Base-by-base conservation (phyloP, 495 filamentous ascomycete species). In the Jackrogersella minutella region DNA sequence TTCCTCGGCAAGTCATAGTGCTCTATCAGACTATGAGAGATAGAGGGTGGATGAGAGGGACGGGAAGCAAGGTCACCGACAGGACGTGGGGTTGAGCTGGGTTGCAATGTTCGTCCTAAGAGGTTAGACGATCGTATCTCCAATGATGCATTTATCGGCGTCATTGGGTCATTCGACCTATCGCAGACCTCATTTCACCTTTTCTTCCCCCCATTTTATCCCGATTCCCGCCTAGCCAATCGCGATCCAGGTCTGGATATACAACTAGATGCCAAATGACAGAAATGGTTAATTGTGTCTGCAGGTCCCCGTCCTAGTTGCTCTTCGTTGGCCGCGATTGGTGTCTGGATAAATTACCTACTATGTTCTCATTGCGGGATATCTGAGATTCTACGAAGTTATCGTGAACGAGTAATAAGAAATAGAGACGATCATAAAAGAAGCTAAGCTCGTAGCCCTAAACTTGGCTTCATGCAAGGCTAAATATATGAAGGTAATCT, bases 101-200 rank as follows among this genome's bases (percentile, higher is more conserved):
- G 52, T 44, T 24, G 51, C 41, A 36, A 19, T 6, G 16, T 40
- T 22, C 22, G 14, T 7, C 11, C 16, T 47, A 8, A 31, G 22
- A 11, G 10, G 19, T 5, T 55, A 21, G 44, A 56, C 14, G 26
- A 44, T 57, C 33, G 51, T 40, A 57, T 57, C 51, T 57, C 52
- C 43, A 47, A 50, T 30, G 52, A 34, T 64, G 3, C 61, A 64
- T 64, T 43, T 51, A 46, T 31, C 46, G 33, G 30, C 37, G 43
- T 62, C 59, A 62, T 62, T 62, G 11, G 39, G 43, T 62, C 59
- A 62, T 62, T 62, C 5, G 39, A 34, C 59, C 59, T 55, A 43
- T 50, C 33, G 30, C 47, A 47, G 39, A 46, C n/a, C n/a, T n/a
- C n/a, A n/a, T n/a, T 36, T 55, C 11, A 41, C 37, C 22, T 33